These are phyloP conservation scores for Salix dunnii DNA, from an alignment of 345 rosid species.

Conservation along the genomic window DNA sequence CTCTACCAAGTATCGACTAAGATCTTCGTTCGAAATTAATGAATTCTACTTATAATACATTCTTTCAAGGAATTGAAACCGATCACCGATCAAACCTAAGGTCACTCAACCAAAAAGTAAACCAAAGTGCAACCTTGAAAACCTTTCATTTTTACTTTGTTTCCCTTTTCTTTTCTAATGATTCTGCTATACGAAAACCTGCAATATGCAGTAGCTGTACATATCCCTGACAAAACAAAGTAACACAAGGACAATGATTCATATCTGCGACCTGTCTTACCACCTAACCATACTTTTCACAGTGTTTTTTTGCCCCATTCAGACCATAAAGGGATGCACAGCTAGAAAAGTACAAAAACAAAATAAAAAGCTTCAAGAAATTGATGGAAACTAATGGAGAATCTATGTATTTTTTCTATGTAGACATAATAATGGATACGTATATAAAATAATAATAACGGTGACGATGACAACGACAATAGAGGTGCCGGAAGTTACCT, in stretches of 20 bases:
- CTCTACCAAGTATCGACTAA: not conserved
- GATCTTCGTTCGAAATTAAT: not conserved
- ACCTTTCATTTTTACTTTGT: not conserved
- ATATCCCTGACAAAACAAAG: constrained; percentile 34
- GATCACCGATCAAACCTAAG: not conserved
- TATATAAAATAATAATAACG: not conserved
- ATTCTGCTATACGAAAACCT: constrained; percentile 15
- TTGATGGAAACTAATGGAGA: constrained; percentile 10
- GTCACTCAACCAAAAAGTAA: not conserved
- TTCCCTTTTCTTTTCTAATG: not conserved
- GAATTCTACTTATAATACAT: not conserved
- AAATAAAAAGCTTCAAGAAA: constrained; percentile 12
- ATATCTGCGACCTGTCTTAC: constrained; percentile 26
- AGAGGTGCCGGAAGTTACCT: constrained; percentile 35
- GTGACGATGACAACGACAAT: not conserved
- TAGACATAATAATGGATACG: not conserved
- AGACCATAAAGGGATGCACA: constrained; percentile 14
- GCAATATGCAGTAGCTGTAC: constrained; percentile 20
- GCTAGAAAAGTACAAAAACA: constrained; percentile 15
- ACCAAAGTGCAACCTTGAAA: not conserved
- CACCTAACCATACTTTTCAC: constrained; percentile 31
- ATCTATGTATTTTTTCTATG: constrained; percentile 6
- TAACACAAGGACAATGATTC: constrained; percentile 33
- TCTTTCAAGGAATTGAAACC: not conserved
- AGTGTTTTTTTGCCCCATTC: constrained; percentile 33